Base-by-base conservation (phyloP, 2,329 filamentous ascomycete species). In the Paraconiothyrium brasiliense region DNA sequence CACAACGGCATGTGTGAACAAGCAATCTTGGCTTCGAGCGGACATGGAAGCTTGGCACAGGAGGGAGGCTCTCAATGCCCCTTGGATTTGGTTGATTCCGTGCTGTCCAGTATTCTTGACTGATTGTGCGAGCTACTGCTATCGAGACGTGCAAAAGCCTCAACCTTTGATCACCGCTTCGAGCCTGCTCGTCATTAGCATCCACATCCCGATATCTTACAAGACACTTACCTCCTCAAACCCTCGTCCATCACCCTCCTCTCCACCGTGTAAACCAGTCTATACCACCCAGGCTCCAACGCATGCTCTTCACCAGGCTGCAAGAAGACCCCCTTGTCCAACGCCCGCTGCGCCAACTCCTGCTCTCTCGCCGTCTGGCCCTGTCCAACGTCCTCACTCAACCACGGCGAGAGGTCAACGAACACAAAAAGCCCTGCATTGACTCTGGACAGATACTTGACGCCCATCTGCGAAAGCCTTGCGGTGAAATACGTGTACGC, bases 371-470 rank as follows among this genome's bases (percentile, higher is more conserved):
- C 50, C 50, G 14, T 32, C n/a, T 60, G 34, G 4, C 47, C 51
- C 67, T 75, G 74, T 0, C 76, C 76, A 11, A 48, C 52, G 49
- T 43, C n/a, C 24, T 56, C 44, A 9, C 46, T 49, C 24, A 72
- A 46, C 57, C 61, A 72, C 2, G 52, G 57, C 22, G 60, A 69
- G 1, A 89, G 67, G 67, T 88, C 80, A 2, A 86, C 71, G 79
- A 83, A 88, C 2, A 88, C 63, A 67, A 88, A 89, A 67, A 88
- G 87, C 0, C 84, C 86, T 0, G 86, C 86, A 62, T 87, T 87
- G 4, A 76, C 79, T 0, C 83, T 83, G 0, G 78, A 71, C 0
- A 81, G 77, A 63, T 85, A 85, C 14, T 78, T 71, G 3, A 88
- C 80, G 1, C 80, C 78, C 8, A 83, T 74, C 2, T 75, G 70